Percentiles rank a stretch among this genome's conserved stretches.
phyloP scores from a whole-genome alignment of 495 filamentous ascomycete genomes.

The Talaromyces proteolyticus region DNA sequence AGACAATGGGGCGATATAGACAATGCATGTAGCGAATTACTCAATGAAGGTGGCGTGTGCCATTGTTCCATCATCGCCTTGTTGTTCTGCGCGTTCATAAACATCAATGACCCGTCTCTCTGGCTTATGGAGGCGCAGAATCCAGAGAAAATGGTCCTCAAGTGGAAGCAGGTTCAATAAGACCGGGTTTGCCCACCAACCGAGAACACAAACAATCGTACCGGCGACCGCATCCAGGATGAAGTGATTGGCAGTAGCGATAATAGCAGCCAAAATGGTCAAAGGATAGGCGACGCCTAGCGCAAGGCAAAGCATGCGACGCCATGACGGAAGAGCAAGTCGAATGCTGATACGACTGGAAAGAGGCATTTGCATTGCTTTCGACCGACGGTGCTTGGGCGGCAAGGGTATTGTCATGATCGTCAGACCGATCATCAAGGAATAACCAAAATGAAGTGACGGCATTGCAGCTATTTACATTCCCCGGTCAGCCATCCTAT shows the following conservation, averaged over 20 bases:
- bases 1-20: background rate
- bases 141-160: constrained; percentile 62
- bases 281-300: constrained; percentile 60
- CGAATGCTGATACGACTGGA: constrained; percentile 14
- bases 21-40: background rate
- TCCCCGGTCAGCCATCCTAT: background rate
- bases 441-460: constrained; percentile 74
- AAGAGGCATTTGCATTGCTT: constrained; percentile 7
- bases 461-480: constrained; percentile 62
- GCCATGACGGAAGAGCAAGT: constrained; percentile 33
- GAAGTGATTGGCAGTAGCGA: constrained; percentile 71
- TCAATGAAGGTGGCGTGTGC: constrained; percentile 9
- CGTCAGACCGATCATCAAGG: constrained; percentile 67
- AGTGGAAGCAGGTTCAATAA: constrained; percentile 55
- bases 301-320: constrained; percentile 35
- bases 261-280: constrained; percentile 59
- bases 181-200: constrained; percentile 52
- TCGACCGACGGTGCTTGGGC: constrained; percentile 21
- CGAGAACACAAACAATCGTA: constrained; percentile 49
- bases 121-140: constrained; percentile 58
- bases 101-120: constrained; percentile 19
- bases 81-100: constrained; percentile 9
- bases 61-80: constrained; percentile 15
- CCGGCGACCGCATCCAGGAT: constrained; percentile 67
- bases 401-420: constrained; percentile 50